These are phyloP conservation scores for Pseudogymnoascus sp. DNA, from an alignment of 2,329 filamentous ascomycete species.

Conservation along the genomic window DNA sequence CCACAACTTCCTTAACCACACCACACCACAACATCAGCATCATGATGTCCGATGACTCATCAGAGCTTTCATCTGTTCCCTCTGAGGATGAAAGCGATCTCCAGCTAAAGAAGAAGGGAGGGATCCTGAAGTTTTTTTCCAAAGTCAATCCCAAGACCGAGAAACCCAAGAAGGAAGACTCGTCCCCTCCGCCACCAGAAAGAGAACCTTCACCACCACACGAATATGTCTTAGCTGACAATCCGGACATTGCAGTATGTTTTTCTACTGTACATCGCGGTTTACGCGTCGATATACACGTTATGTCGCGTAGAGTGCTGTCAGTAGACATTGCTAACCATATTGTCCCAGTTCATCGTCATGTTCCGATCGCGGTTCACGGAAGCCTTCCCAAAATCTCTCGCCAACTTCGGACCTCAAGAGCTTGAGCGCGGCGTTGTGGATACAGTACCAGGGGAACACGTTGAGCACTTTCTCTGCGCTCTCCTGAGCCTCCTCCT, in stretches of 20 bases:
- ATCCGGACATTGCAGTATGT: constrained; percentile 86
- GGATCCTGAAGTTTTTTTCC: constrained; percentile 61
- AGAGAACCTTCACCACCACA: constrained; percentile 82
- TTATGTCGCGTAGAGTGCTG: constrained; percentile 40
- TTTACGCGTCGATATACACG: constrained; percentile 37
- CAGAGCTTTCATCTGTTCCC: constrained; percentile 50
- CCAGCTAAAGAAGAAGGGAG: constrained; percentile 43
- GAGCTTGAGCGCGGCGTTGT: constrained; percentile 84
- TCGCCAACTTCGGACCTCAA: constrained; percentile 86
- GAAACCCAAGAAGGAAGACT: constrained; percentile 42
- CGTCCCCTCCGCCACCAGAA: constrained; percentile 62
- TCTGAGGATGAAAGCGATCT: constrained; percentile 48
- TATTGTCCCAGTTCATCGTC: constrained; percentile 71
- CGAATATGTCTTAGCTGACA: constrained; percentile 83
- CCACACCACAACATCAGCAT: constrained; percentile 16
- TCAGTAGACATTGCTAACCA: constrained; percentile 26
- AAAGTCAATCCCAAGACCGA: constrained; percentile 32
- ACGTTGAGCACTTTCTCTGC: constrained; percentile 82
- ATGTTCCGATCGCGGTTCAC: constrained; percentile 95
- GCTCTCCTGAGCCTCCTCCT: constrained; percentile 79
- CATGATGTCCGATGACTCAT: constrained; percentile 50
- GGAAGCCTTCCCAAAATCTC: constrained; percentile 79
- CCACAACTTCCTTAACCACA: constrained; percentile 1
- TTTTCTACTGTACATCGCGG: constrained; percentile 33
- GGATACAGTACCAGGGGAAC: constrained; percentile 69